phyloP scores from a whole-genome alignment of 1,284 basidiomycete genomes.

The Microbotryum intermedium region DNA sequence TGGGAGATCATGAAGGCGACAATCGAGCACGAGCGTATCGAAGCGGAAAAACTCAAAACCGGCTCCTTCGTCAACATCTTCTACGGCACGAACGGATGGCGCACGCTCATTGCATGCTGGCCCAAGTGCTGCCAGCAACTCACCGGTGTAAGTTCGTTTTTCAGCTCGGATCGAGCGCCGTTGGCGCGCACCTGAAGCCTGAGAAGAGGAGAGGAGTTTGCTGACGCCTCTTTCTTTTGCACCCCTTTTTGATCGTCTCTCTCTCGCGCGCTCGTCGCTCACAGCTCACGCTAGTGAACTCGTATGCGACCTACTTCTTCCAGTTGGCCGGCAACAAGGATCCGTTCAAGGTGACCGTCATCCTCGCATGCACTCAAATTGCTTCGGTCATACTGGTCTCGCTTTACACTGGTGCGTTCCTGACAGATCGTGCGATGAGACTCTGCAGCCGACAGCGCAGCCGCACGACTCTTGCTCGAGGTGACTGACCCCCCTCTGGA shows the following conservation, averaged over 20 bases:
- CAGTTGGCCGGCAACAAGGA: conserved; percentile 33
- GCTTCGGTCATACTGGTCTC: conserved; percentile 19
- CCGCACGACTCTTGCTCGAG: no score
- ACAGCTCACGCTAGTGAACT: conserved; percentile 4
- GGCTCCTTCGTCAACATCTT: conserved; percentile 26
- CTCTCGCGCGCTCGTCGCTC: no score
- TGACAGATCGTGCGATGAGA: no score
- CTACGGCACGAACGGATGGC: conserved; percentile 30
- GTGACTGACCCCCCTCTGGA: no score
- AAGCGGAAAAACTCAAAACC: conserved; percentile 10
- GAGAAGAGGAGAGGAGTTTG: no score
- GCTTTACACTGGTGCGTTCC: conserved; percentile 1
- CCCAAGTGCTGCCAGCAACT: conserved; percentile 34
- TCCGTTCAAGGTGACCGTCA: conserved; percentile 34
- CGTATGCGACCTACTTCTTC: conserved; percentile 34
- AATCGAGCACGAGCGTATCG: conserved; percentile 26
- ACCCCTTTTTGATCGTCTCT: no score
- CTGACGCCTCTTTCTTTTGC: no score
- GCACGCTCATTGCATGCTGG: conserved; percentile 33
- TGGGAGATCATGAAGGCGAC: conserved; percentile 30
- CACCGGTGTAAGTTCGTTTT: conserved; percentile 19
- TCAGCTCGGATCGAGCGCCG: no score
- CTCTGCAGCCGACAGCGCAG: no score
- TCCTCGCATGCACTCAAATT: conserved; percentile 33
- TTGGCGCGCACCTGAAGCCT: no score